These are phyloP conservation scores for Diddensiella caesifluorescens DNA, from an alignment of 805 yeast genomes.

Conservation along the genomic window DNA sequence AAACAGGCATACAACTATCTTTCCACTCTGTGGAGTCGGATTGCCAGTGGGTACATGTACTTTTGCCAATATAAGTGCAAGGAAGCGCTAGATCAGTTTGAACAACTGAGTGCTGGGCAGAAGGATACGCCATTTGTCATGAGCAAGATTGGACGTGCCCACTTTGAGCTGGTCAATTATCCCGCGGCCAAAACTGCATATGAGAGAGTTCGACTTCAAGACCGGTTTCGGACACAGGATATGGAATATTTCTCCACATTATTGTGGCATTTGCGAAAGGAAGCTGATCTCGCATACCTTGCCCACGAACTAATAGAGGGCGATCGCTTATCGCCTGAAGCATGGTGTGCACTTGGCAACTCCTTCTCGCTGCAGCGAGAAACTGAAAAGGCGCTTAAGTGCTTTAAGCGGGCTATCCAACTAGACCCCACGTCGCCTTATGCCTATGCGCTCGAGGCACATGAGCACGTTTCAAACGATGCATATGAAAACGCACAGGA, in stretches of 20 bases:
- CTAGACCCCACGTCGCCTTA: slow-evolving; percentile 69
- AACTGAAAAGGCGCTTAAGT: slow-evolving; percentile 82
- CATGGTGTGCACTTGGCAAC: slow-evolving; percentile 93
- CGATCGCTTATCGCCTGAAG: slow-evolving; percentile 62
- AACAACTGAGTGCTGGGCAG: slow-evolving; percentile 57
- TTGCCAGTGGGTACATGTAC: slow-evolving; percentile 59
- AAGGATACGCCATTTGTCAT: slow-evolving; percentile 79
- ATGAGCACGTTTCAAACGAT: slow-evolving; percentile 82
- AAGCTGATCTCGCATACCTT: slow-evolving; percentile 69
- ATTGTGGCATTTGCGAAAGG: slow-evolving; percentile 87
- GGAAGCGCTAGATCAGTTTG: slow-evolving; percentile 67
- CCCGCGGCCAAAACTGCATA: slow-evolving; percentile 66
- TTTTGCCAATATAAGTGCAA: slow-evolving; percentile 67
- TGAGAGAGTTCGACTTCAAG: slow-evolving; percentile 54
- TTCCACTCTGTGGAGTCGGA: slow-evolving; percentile 45
- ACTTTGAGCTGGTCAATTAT: slow-evolving; percentile 84
- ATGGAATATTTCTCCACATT: slow-evolving; percentile 90
- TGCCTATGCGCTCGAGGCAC: slow-evolving; percentile 91
- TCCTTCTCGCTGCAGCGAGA: slow-evolving; percentile 77
- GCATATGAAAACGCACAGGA: slow-evolving; percentile 85
- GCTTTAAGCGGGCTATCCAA: slow-evolving; percentile 73
- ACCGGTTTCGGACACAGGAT: slow-evolving; percentile 74
- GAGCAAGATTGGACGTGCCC: slow-evolving; percentile 70
- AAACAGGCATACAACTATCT: slow-evolving; percentile 34
- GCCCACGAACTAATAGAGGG: slow-evolving; percentile 74